phyloP scores from a whole-genome alignment of 805 yeast genomes.

The Kazachstania bromeliacearum region DNA sequence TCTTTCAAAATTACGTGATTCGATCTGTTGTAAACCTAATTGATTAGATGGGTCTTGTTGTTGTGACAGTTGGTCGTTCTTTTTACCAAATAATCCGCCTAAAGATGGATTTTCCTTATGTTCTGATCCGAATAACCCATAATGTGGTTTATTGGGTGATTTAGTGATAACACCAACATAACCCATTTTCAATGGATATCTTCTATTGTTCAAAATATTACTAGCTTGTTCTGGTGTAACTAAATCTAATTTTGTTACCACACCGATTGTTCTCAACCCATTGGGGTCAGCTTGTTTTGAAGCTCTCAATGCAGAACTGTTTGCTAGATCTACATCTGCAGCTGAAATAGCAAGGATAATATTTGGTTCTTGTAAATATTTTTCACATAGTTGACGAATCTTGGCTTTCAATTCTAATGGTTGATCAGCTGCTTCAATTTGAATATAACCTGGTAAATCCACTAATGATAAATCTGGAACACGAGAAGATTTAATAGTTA shows the following conservation, averaged over 20 bases:
- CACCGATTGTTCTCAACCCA: constrained; percentile 95
- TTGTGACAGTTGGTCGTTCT: constrained; percentile 28
- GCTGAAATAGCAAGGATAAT: constrained; percentile 93
- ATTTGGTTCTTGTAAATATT: constrained; percentile 83
- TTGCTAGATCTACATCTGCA: constrained; percentile 96
- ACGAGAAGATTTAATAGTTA: constrained; percentile 78
- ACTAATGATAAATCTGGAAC: constrained; percentile 91
- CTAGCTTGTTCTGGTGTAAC: constrained; percentile 71
- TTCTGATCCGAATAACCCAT: constrained; percentile 13
- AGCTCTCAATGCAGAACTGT: constrained; percentile 88
- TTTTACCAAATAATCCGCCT: constrained; percentile 12
- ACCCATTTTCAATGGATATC: constrained; percentile 91
- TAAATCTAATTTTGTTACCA: constrained; percentile 85
- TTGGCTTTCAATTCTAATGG: constrained; percentile 73
- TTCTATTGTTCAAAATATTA: constrained; percentile 58
- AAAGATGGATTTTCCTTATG: background rate
- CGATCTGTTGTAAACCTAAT: constrained; percentile 12
- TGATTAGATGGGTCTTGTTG: constrained; percentile 45
- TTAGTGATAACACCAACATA: constrained; percentile 96
- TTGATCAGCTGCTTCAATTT: constrained; percentile 93
- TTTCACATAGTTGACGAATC: constrained; percentile 72
- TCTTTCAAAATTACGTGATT: constrained; percentile 57
- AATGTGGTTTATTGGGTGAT: constrained; percentile 38
- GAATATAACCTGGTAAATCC: constrained; percentile 96
- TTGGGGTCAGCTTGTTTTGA: constrained; percentile 82